Conservation (phyloP, 768 basidiomycete genomes). For the Leucocoprinus leucothites region DNA sequence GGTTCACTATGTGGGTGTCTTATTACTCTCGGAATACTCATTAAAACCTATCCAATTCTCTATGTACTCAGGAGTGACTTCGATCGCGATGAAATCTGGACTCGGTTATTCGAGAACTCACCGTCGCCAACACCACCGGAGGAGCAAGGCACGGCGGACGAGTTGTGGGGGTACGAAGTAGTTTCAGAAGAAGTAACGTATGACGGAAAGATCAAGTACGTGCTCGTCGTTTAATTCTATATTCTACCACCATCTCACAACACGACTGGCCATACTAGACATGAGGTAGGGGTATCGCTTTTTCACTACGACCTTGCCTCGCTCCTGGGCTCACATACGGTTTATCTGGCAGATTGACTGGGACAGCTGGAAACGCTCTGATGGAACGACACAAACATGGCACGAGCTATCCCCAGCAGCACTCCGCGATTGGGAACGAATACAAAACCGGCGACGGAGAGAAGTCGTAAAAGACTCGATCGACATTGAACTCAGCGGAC, state of each 20-base stretch:
- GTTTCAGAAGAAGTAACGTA: conserved; percentile 38
- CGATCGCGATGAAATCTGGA: neutral
- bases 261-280: conserved; percentile 16
- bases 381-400: conserved; percentile 59
- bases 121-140: conserved; percentile 11
- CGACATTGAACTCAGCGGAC: conserved; percentile 32
- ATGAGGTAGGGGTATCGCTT: conserved; percentile 23
- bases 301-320: neutral
- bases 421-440: conserved; percentile 28
- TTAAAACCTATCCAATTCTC: no score
- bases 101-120: neutral
- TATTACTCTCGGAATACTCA: no score
- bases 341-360: conserved; percentile 41
- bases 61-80: no score
- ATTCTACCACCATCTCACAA: neutral
- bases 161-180: conserved; percentile 30
- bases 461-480: conserved; percentile 25
- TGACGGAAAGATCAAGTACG: conserved; percentile 28
- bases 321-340: neutral
- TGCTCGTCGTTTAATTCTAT: neutral
- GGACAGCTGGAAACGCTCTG: conserved; percentile 45
- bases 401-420: conserved; percentile 22
- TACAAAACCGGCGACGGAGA: conserved; percentile 27
- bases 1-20: no score
- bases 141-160: conserved; percentile 17